Conservation (phyloP, 2,329 filamentous ascomycete genomes). For the Aureobasidium sp. region DNA sequence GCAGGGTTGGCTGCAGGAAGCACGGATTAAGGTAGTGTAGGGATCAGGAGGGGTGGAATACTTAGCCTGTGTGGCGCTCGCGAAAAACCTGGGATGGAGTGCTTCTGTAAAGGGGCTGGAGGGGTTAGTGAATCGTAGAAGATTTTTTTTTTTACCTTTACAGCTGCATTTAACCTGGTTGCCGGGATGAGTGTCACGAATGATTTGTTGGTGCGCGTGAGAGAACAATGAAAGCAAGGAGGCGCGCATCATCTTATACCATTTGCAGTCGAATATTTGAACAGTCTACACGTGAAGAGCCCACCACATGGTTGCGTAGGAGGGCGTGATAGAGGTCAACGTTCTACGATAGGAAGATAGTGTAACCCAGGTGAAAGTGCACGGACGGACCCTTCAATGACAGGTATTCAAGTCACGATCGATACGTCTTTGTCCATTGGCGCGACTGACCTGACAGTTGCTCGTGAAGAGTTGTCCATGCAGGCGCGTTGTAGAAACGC, state of each 20-base stretch:
- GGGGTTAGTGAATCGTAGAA: constrained; percentile 8
- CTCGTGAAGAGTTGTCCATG: constrained; percentile 7
- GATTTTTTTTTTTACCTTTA: constrained; percentile 1
- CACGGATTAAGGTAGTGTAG: constrained; percentile 9
- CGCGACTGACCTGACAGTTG: neutral
- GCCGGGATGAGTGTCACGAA: constrained; percentile 9
- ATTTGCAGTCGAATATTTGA: neutral
- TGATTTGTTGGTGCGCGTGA: constrained; percentile 7
- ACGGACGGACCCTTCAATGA: constrained; percentile 4
- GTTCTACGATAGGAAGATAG: constrained; percentile 8
- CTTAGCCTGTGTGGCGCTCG: constrained; percentile 11
- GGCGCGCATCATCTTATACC: constrained; percentile 5
- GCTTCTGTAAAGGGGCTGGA: constrained; percentile 11
- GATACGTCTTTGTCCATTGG: neutral
- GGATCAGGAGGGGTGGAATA: constrained; percentile 7
- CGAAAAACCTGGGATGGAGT: neutral
- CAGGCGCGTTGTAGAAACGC: constrained; percentile 10
- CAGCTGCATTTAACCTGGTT: constrained; percentile 11
- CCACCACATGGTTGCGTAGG: constrained; percentile 4
- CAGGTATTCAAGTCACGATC: constrained; percentile 2
- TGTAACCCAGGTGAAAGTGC: constrained; percentile 11
- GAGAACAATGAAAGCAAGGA: constrained; percentile 10
- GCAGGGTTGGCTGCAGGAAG: constrained; percentile 1
- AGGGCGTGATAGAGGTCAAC: constrained; percentile 8
- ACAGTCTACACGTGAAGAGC: neutral